Evolutionary conservation across 2,329 filamentous ascomycete genomes (phyloP).

Genomic region (Lachnellula suecica): DNA sequence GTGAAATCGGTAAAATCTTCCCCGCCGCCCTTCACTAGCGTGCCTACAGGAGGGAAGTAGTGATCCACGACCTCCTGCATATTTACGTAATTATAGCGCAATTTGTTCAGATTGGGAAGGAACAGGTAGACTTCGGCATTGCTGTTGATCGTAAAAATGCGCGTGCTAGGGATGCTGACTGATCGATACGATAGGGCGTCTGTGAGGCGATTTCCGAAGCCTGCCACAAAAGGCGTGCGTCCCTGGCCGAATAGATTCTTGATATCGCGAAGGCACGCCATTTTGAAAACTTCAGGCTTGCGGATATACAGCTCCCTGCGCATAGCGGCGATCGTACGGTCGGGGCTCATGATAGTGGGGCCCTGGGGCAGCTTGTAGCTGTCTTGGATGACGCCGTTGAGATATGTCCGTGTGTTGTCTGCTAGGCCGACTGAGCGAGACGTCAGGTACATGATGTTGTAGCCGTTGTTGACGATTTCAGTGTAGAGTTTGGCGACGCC

Average conservation of each 20-base stretch:
- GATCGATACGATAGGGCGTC: slow-evolving; percentile 95
- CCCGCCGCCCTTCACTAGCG: slow-evolving; percentile 83
- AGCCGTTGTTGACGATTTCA: slow-evolving; percentile 92
- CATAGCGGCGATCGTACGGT: slow-evolving; percentile 90
- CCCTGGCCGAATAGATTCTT: slow-evolving; percentile 79
- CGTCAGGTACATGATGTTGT: slow-evolving; percentile 98
- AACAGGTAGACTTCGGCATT: slow-evolving; percentile 95
- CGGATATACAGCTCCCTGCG: slow-evolving; percentile 90
- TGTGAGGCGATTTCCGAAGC: slow-evolving; percentile 93
- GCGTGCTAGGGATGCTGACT: slow-evolving; percentile 88
- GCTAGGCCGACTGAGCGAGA: slow-evolving; percentile 91
- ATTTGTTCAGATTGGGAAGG: slow-evolving; percentile 84
- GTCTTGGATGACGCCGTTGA: slow-evolving; percentile 87
- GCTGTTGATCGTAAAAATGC: slow-evolving; percentile 98
- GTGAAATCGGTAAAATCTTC: slow-evolving; percentile 97
- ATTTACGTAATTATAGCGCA: slow-evolving; percentile 94
- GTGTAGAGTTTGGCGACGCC: slow-evolving; percentile 97
- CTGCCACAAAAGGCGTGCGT: slow-evolving; percentile 87
- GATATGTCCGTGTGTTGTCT: slow-evolving; percentile 84
- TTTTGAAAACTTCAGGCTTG: slow-evolving; percentile 98
- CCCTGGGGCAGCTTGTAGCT: slow-evolving; percentile 83
- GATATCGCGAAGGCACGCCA: slow-evolving; percentile 95
- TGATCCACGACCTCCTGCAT: slow-evolving; percentile 98
- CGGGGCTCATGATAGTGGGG: slow-evolving; percentile 91
- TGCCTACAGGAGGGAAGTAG: slow-evolving; percentile 90